These are phyloP conservation scores for Mallotus nudiflorus DNA, from an alignment of 345 rosid genomes.

Conservation along the genomic window DNA sequence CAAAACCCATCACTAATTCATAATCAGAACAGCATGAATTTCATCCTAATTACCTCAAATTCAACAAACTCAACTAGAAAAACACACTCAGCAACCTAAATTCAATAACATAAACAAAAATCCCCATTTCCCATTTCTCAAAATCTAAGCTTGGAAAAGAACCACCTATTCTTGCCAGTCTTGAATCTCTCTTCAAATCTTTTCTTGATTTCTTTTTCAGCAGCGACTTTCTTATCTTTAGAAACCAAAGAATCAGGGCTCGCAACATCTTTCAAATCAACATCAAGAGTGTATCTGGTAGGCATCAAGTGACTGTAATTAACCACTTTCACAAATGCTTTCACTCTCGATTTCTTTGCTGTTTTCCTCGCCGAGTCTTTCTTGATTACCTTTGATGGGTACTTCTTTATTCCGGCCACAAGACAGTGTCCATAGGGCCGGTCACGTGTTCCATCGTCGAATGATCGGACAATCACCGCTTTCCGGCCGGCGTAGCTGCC, in stretches of 20 bases:
- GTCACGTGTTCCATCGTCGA: slow-evolving; percentile 1
- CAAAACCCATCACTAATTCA: too few relatives aligned
- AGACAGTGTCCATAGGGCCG: not conserved
- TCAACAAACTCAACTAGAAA: not conserved
- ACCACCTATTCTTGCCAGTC: slow-evolving; percentile 6
- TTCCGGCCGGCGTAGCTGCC: slow-evolving; percentile 5
- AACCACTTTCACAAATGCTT: not conserved
- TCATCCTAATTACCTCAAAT: not conserved
- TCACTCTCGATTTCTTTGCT: slow-evolving; percentile 7
- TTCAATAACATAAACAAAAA: not conserved
- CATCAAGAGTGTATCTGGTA: slow-evolving; percentile 1
- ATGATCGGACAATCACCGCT: slow-evolving; percentile 9
- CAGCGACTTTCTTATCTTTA: not conserved
- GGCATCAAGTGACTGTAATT: slow-evolving; percentile 5
- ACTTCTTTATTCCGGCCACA: not conserved
- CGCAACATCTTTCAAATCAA: slow-evolving; percentile 6
- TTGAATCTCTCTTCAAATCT: slow-evolving; percentile 3
- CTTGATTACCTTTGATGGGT: slow-evolving; percentile 5
- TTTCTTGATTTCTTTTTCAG: slow-evolving; percentile 6
- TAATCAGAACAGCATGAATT: not conserved
- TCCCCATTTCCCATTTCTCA: not conserved
- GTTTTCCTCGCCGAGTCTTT: slow-evolving; percentile 9
- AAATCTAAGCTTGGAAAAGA: slow-evolving; percentile 8
- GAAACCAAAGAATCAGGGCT: slow-evolving; percentile 2
- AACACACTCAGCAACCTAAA: not conserved